Conservation (phyloP, 208 protist species). For the Kentomonas sorsogonicus region DNA sequence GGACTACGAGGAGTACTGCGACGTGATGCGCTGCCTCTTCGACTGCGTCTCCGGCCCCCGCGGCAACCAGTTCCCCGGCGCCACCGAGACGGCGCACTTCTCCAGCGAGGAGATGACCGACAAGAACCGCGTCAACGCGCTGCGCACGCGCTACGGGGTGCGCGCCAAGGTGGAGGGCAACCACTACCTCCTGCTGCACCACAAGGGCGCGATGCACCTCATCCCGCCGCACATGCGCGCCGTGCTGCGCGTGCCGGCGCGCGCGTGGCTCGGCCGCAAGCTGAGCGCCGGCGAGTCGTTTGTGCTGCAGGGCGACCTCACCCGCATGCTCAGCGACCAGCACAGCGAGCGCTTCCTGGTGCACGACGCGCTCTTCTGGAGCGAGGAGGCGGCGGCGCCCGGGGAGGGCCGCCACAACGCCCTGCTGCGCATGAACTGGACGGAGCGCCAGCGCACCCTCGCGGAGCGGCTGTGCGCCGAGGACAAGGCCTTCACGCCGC, state of each 20-base stretch:
- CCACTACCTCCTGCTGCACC: conserved; percentile 45
- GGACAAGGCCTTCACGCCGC: conserved; percentile 29
- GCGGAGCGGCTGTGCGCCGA: conserved; percentile 41
- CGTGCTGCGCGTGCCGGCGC: conserved; percentile 46
- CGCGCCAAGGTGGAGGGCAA: conserved; percentile 57
- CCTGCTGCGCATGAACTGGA: conserved; percentile 55
- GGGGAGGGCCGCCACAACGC: no score
- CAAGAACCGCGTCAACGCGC: conserved; percentile 46
- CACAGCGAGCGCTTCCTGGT: conserved; percentile 69
- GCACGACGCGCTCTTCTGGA: conserved; percentile 77
- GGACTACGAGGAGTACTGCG: conserved; percentile 60
- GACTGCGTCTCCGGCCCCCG: conserved; percentile 45
- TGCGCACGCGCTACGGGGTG: conserved; percentile 61
- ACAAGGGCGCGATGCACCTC: conserved; percentile 56
- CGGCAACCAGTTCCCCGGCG: conserved; percentile 49
- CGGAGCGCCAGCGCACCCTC: conserved; percentile 53
- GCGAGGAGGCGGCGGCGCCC: conserved; percentile 31
- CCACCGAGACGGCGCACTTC: conserved; percentile 50
- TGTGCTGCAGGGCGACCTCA: conserved; percentile 71
- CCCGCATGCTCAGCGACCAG: conserved; percentile 33
- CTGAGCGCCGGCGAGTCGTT: conserved; percentile 40
- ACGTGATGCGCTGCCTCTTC: conserved; percentile 59
- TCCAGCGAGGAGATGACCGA: conserved; percentile 67
- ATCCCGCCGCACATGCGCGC: conserved; percentile 73
- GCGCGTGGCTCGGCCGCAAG: conserved; percentile 55